Evolutionary conservation across 306 rosid genomes (phyloP).

Genomic region (Canavalia gladiata): DNA sequence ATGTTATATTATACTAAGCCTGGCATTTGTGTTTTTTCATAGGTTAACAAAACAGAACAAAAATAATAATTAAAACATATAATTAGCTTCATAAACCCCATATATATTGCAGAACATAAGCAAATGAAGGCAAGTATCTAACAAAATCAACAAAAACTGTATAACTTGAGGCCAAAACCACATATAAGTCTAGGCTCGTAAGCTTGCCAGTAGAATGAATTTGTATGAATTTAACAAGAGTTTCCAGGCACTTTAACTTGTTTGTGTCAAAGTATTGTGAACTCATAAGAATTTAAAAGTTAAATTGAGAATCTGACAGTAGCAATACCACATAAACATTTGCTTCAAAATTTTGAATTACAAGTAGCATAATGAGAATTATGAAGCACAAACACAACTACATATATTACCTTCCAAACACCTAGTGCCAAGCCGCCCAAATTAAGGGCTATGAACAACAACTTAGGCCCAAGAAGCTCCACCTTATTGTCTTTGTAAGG

Average conservation of each 20-base stretch:
- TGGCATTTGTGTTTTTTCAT: background rate
- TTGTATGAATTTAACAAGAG: background rate
- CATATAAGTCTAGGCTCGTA: background rate
- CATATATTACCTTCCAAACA: conserved; percentile 68
- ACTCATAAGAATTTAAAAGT: background rate
- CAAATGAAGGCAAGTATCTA: conserved; percentile 24
- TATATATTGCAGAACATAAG: conserved; percentile 21
- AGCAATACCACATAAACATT: background rate
- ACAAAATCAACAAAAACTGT: conserved; percentile 21
- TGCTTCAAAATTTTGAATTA: conserved; percentile 27
- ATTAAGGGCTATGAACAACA: conserved; percentile 92
- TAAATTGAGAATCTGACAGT: background rate
- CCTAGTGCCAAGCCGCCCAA: conserved; percentile 93
- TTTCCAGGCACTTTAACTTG: conserved; percentile 3
- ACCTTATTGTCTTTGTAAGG: conserved; percentile 94
- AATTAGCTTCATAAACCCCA: conserved; percentile 7
- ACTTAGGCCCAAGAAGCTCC: conserved; percentile 93
- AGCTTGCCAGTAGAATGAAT: conserved; percentile 12
- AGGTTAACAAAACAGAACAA: conserved; percentile 10
- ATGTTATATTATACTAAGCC: background rate
- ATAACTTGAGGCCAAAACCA: conserved; percentile 19
- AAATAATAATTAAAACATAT: background rate
- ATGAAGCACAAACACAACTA: background rate
- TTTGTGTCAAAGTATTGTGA: background rate
- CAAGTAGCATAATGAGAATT: background rate